Evolutionary conservation across 305 asterid genomes (phyloP), one percentile per base, ranked within the genome.

Genomic region (Solanum aculeatissimum): DNA sequence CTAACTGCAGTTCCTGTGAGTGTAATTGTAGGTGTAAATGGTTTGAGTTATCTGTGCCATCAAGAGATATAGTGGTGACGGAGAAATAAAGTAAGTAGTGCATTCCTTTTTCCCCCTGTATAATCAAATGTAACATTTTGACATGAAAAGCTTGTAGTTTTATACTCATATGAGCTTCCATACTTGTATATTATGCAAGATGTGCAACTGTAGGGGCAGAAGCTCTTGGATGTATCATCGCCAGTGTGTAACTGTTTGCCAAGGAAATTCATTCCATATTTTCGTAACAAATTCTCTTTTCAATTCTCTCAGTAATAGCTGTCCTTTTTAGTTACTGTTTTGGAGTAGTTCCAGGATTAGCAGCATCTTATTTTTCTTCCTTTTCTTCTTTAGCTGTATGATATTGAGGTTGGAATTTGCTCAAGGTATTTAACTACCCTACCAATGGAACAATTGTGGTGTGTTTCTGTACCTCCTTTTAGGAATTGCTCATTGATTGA

Each of bases 91-190:
- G 27, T 45, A 74, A 45, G 23, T 79, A 84, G 72, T 51, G 83
- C 83, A 81, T 71, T 29, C 60, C 71, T 83, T 60, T 54, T 27
- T 82, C 84, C 55, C 47, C 86, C 83, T 89, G 93, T 92, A 89
- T 70, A 92, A 87, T 89, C 88, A 82, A 84, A 91, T 83, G 88
- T 38, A 84, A 89, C 85, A 69, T 77, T 86, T 90, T 89, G 88
- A 85, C 87, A 88, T 81, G 74, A 60, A 87, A 89, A 84, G 87
- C 83, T 55, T 89, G 85, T 88, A 89, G 85, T 86, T 88, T 83
- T 85, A 82, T 83, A 60, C 35, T 43, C 80, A 70, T 60, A 57
- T 62, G 55, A 13, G 78, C 72, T 63, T 68, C 81, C 68, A 60
- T 78, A 78, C 86, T 60, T 57, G 82, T 77, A 58, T 47, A 77